Evolutionary conservation across 2,329 filamentous ascomycete genomes (phyloP), one percentile per base, ranked within the genome.

Genomic region (Ascocoryne sarcoides): DNA sequence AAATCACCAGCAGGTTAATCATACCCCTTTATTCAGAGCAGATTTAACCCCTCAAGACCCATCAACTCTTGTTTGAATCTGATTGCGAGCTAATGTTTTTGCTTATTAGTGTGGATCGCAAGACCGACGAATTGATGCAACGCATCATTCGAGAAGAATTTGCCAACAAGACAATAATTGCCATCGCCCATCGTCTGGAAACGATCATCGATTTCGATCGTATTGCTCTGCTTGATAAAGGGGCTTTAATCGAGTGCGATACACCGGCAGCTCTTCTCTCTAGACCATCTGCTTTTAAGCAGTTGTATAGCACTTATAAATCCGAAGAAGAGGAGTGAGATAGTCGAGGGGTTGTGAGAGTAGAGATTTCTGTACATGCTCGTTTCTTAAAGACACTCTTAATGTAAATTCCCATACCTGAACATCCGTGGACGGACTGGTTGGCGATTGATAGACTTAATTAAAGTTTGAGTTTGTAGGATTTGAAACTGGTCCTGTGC

Each of bases 361-460:
- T n/a, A 28, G 26, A n/a, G n/a, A n/a, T n/a, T n/a, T n/a, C n/a
- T n/a, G n/a, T n/a, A n/a, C n/a, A n/a, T n/a, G n/a, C n/a, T n/a
- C n/a, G n/a, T n/a, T n/a, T n/a, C n/a, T n/a, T n/a, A n/a, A n/a
- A n/a, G n/a, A n/a, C n/a, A n/a, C n/a, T n/a, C n/a, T n/a, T n/a
- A n/a, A n/a, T n/a, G n/a, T n/a, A n/a, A n/a, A n/a, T n/a, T n/a
- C n/a, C n/a, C n/a, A n/a, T n/a, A n/a, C n/a, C n/a, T n/a, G n/a
- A n/a, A n/a, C n/a, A n/a, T n/a, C n/a, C n/a, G n/a, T n/a, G n/a
- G n/a, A n/a, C n/a, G n/a, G n/a, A n/a, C n/a, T n/a, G n/a, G n/a
- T n/a, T n/a, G n/a, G n/a, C n/a, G n/a, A n/a, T n/a, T 50, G 32
- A n/a, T 19, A 37, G 36, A 10, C 12, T 45, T 10, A 46, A n/a